A percentile compares a stretch with the other conserved stretches of the same genome.
phyloP scores from a whole-genome alignment of 495 filamentous ascomycete genomes.

The Aspergillus kassunensis region DNA sequence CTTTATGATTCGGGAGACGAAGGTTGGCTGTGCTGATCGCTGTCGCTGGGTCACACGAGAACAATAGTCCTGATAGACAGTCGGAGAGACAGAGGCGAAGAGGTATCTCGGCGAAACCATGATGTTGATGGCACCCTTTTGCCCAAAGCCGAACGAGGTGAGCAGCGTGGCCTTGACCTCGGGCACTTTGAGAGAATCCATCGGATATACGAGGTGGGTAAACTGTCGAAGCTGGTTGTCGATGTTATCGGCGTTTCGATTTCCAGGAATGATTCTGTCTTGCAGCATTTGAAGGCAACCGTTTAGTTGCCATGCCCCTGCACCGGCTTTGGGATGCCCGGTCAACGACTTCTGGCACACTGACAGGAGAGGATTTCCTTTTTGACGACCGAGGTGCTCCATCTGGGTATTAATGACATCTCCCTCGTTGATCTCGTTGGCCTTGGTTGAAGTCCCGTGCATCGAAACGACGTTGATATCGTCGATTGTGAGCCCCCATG shows the following conservation, averaged over 20 bases:
- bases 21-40: conserved; percentile 8
- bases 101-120: conserved; percentile 93
- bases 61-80: conserved; percentile 44
- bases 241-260: conserved; percentile 96
- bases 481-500: conserved; percentile 95
- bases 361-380: conserved; percentile 94
- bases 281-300: conserved; percentile 92
- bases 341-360: conserved; percentile 99
- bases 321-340: conserved; percentile 97
- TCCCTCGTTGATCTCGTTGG: conserved; percentile 99
- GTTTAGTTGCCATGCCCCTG: conserved; percentile 99
- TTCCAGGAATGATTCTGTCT: conserved; percentile 86
- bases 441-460: conserved; percentile 97
- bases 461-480: conserved; percentile 93
- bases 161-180: conserved; percentile 95
- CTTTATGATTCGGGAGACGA: conserved; percentile 54
- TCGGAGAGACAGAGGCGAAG: conserved; percentile 68
- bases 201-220: conserved; percentile 95
- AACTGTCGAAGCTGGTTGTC: conserved; percentile 92
- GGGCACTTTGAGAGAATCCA: conserved; percentile 84
- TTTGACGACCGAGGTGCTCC: conserved; percentile 85
- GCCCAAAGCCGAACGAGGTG: conserved; percentile 98
- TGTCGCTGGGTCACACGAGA: conserved; percentile 85
- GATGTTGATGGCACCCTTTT: conserved; percentile 95
- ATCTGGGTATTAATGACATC: conserved; percentile 96